Evolutionary conservation across 805 yeast genomes (phyloP).

Genomic region (Cephaloascus albidus): DNA sequence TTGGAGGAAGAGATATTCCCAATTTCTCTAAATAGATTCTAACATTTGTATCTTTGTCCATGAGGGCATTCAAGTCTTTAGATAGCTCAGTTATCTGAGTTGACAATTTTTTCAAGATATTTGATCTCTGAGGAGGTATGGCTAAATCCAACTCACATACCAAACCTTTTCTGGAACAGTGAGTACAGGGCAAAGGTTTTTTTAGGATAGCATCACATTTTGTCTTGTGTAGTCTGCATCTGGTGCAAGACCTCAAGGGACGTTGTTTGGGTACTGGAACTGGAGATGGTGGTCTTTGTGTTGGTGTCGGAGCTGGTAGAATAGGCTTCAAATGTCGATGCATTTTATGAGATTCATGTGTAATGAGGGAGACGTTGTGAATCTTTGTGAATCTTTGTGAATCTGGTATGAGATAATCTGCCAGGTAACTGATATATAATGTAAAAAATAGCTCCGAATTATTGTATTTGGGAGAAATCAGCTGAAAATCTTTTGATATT

Average conservation of each 20-base stretch:
- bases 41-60: background rate
- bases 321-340: background rate
- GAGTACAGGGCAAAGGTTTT: conserved; percentile 47
- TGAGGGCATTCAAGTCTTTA: background rate
- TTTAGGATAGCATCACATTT: conserved; percentile 49
- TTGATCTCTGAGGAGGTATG: conserved; percentile 39
- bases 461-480: no score
- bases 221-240: conserved; percentile 60
- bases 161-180: conserved; percentile 42
- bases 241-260: conserved; percentile 46
- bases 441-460: no score
- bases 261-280: conserved; percentile 22
- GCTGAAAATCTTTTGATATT: no score
- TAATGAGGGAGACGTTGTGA: no score
- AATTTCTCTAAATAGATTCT: background rate
- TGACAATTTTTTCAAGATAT: conserved; percentile 21
- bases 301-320: background rate
- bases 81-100: background rate
- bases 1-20: background rate
- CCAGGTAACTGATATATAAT: no score
- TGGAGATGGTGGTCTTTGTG: background rate
- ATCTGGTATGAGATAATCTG: no score
- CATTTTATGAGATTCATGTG: no score
- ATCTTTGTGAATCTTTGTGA: no score
- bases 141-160: conserved; percentile 49